A percentile compares a stretch with the other conserved stretches of the same genome.
phyloP scores from a whole-genome alignment of 2,329 filamentous ascomycete genomes.

The Paraphoma sp. region DNA sequence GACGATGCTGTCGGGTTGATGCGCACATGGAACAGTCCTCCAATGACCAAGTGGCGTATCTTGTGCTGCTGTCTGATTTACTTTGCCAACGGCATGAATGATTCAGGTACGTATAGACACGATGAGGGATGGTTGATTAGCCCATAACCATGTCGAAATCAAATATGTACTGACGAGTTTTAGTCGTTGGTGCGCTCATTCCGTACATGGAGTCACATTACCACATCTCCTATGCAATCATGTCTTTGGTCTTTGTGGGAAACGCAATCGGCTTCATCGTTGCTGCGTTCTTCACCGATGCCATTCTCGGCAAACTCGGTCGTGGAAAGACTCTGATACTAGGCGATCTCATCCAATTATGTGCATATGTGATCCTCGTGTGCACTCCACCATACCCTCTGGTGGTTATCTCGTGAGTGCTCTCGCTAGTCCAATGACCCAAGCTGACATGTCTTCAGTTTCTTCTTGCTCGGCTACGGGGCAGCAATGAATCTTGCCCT shows the following conservation, averaged over 20 bases:
- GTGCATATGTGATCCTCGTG: slow-evolving; percentile 70
- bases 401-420: slow-evolving; percentile 60
- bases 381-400: slow-evolving; percentile 73
- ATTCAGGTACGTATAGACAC: slow-evolving; percentile 58
- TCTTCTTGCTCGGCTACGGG: slow-evolving; percentile 69
- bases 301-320: slow-evolving; percentile 67
- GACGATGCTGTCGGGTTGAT: slow-evolving; percentile 55
- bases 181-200: slow-evolving; percentile 75
- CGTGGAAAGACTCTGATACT: slow-evolving; percentile 69
- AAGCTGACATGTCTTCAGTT: slow-evolving; percentile 50
- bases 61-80: slow-evolving; percentile 69
- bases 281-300: slow-evolving; percentile 73
- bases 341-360: slow-evolving; percentile 62
- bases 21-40: slow-evolving; percentile 63
- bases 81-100: slow-evolving; percentile 74
- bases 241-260: slow-evolving; percentile 82
- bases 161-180: slow-evolving; percentile 6
- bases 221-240: slow-evolving; percentile 75
- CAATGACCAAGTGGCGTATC: slow-evolving; percentile 75
- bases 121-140: no score
- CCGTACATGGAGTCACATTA: slow-evolving; percentile 82
- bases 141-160: not conserved
- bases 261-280: slow-evolving; percentile 79
- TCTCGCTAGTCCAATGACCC: not conserved
- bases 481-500: slow-evolving; percentile 60